Evolutionary conservation across 208 protist species (phyloP), one percentile per base, ranked within the genome.

Genomic region (Trypanosoma vivax): DNA sequence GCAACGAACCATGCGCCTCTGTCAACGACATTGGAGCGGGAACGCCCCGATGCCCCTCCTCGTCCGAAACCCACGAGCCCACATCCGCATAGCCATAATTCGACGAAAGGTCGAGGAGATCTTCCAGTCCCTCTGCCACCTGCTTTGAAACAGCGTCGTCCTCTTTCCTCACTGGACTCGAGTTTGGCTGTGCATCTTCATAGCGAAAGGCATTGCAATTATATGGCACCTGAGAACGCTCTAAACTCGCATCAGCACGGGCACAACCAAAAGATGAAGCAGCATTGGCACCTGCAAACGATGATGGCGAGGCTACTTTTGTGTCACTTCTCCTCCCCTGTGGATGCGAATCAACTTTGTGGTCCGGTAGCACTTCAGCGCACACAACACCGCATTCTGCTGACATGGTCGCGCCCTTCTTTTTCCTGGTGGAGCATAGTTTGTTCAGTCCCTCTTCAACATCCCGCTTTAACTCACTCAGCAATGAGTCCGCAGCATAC

Each of bases 21-120:
- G 24, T 16, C 24, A 9, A 21, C 16, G 21, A 16, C 23, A 7
- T 25, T 0, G 43, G 13, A 9, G 4, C 24, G 7, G 16, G 35
- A 27, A 19, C 10, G 19, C 4, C 28, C 31, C 13, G 45, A 14
- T 1, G 31, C 11, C 41, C 45, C 5, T 55, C 50, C 4, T 41
- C 24, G 3, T 56, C 51, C 7, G 39, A 50, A 11, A 29, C 19
- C 66, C 73, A 79, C n/a, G 65, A 64, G 11, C 59, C 58, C 2
- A 71, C 48, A n/a, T 79, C 73, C 2, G 68, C 73, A 19, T 53
- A 65, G 19, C 52, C 49, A 51, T 79, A 79, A 3, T 61, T 62
- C 30, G 59, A 62, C 3, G 63, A 67, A 29, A 67, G 11, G 37
- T 74, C 67, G 2, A 50, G 27, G 5, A 60, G 50, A 9, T 40